Percentiles rank a stretch among this genome's conserved stretches.
These are phyloP conservation scores for Pleurotus djamor DNA, from an alignment of 768 basidiomycete species.

Conservation along the genomic window DNA sequence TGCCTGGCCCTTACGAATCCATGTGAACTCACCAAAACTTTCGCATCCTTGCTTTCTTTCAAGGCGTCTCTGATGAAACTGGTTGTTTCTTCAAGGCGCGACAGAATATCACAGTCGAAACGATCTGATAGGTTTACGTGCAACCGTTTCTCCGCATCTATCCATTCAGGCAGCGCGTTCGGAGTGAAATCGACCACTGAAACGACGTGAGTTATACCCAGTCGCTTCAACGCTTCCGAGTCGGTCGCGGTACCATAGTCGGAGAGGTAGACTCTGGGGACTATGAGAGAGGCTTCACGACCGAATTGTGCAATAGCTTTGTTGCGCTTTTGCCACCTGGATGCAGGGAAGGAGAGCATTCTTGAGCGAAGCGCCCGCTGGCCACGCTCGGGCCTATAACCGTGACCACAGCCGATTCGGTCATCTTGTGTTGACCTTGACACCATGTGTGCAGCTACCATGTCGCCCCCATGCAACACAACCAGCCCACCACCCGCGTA, in stretches of 20 bases:
- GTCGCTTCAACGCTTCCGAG: constrained; percentile 39
- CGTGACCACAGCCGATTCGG: no score
- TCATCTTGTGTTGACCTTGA: no score
- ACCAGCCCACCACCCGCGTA: no score
- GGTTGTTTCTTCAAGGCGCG: constrained; percentile 46
- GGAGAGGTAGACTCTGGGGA: constrained; percentile 59
- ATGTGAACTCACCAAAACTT: constrained; percentile 43
- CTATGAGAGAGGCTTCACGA: constrained; percentile 33
- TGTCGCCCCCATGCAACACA: no score
- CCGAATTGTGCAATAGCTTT: constrained; percentile 21
- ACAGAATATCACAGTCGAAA: constrained; percentile 36
- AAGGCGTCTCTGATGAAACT: constrained; percentile 51
- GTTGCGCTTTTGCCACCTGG: constrained; percentile 3
- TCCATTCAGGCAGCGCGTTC: constrained; percentile 34
- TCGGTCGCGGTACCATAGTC: constrained; percentile 57
- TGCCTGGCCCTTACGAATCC: neutral
- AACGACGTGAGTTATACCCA: constrained; percentile 75
- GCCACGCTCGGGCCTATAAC: no score
- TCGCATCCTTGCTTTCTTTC: constrained; percentile 34
- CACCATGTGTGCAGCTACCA: no score
- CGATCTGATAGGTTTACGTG: constrained; percentile 51
- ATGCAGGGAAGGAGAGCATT: neutral
- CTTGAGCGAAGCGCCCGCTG: no score
- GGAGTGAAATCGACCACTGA: constrained; percentile 58
- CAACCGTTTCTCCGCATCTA: constrained; percentile 38